These are phyloP conservation scores for Parsonsia alboflavescens DNA, from an alignment of 257 asterid genomes.

Conservation along the genomic window DNA sequence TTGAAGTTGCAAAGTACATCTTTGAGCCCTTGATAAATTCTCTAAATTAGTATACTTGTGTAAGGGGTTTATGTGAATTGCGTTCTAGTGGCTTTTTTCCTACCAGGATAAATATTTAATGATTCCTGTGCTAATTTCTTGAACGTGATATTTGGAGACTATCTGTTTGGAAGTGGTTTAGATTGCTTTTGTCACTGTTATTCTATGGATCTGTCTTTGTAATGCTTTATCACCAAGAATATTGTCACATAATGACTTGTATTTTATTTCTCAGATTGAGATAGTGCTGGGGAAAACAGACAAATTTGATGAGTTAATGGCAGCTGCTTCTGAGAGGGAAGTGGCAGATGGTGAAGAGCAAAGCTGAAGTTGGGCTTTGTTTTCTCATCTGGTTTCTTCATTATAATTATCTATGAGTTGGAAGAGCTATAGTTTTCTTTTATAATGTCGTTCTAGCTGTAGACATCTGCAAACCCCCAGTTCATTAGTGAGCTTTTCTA, in stretches of 20 bases:
- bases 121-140: neutral
- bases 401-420: neutral
- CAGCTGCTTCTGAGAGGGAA: conserved; percentile 33
- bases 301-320: conserved; percentile 36
- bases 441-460: neutral
- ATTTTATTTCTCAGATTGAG: conserved; percentile 26
- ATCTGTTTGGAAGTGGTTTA: neutral
- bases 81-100: neutral
- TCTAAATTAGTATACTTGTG: neutral
- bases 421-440: neutral
- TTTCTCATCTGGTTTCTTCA: conserved; percentile 3
- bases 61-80: neutral
- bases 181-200: neutral
- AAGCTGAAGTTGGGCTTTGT: conserved; percentile 10
- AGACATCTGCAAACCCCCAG: conserved; percentile 1
- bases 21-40: neutral
- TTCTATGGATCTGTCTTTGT: too few species aligned
- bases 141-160: neutral
- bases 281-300: conserved; percentile 34
- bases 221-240: neutral
- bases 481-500: conserved; percentile 6
- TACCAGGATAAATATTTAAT: neutral
- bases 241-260: neutral
- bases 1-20: neutral
- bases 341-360: conserved; percentile 26